Conservation (phyloP, 1,284 basidiomycete species). For the Sporisorium exsertum region DNA sequence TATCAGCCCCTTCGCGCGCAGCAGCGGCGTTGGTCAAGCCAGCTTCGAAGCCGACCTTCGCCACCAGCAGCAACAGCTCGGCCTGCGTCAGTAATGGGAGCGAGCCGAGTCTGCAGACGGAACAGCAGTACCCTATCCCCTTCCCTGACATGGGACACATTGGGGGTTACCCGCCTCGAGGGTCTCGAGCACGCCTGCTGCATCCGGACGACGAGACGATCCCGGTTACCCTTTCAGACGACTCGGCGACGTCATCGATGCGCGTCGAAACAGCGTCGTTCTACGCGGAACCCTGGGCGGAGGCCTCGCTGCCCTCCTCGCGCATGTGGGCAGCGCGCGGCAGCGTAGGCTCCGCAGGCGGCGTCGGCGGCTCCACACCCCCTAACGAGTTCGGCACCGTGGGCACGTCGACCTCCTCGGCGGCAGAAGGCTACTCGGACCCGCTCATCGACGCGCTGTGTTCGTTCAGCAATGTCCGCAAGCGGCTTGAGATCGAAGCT, state of each 20-base stretch:
- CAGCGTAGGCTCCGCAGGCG: slow-evolving; percentile 42
- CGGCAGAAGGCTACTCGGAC: slow-evolving; percentile 27
- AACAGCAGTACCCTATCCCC: slow-evolving; percentile 42
- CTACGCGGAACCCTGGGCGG: slow-evolving; percentile 40
- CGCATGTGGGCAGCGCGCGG: slow-evolving; percentile 23
- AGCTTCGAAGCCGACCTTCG: neutral
- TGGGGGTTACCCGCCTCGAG: slow-evolving; percentile 34
- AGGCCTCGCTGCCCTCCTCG: slow-evolving; percentile 6
- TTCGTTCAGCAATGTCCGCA: slow-evolving; percentile 59
- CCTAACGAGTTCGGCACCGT: slow-evolving; percentile 42
- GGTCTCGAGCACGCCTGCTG: slow-evolving; percentile 28
- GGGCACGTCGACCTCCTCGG: slow-evolving; percentile 23
- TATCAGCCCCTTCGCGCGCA: slow-evolving; percentile 15
- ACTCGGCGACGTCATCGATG: neutral
- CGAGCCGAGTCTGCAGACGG: slow-evolving; percentile 1
- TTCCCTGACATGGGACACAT: slow-evolving; percentile 47
- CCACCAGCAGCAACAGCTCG: neutral
- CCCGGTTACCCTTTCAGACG: slow-evolving; percentile 31
- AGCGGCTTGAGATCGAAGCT: slow-evolving; percentile 57
- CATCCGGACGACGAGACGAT: slow-evolving; percentile 26
- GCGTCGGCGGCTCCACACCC: slow-evolving; percentile 25
- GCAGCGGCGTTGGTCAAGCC: slow-evolving; percentile 6
- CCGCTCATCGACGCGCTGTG: slow-evolving; percentile 58
- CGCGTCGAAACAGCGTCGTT: slow-evolving; percentile 11
- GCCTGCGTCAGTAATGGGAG: neutral